These are phyloP conservation scores for Acorus calamus DNA, from an alignment of 106 monocot species.

Conservation along the genomic window DNA sequence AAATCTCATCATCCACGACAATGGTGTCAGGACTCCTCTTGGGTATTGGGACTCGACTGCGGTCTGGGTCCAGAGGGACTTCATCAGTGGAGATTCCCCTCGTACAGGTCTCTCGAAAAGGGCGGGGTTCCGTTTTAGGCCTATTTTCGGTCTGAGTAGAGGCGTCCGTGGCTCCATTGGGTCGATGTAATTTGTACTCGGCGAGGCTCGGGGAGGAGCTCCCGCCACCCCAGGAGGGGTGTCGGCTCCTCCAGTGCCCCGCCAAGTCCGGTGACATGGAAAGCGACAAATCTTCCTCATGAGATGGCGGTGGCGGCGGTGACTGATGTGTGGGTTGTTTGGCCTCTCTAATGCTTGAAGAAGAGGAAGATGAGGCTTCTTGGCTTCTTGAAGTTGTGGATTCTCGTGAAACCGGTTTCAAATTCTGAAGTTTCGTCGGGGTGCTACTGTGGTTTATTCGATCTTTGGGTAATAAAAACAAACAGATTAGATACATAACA, in stretches of 20 bases:
- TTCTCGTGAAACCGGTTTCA: constrained; percentile 6
- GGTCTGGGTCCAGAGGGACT: not conserved
- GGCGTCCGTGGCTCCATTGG: constrained; percentile 15
- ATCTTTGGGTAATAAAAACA: too few species aligned
- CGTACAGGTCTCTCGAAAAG: not conserved
- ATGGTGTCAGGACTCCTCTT: constrained; percentile 5
- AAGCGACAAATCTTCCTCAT: constrained; percentile 14
- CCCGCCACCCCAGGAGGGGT: constrained; percentile 7
- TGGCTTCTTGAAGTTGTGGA: constrained; percentile 2
- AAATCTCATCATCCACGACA: constrained; percentile 11
- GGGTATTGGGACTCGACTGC: not conserved
- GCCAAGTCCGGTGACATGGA: constrained; percentile 4
- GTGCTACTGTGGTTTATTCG: too few species aligned
- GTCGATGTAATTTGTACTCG: constrained; percentile 12
- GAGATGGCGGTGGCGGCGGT: constrained; percentile 3
- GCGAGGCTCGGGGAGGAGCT: not conserved
- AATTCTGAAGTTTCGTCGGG: not conserved
- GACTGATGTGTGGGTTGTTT: not conserved
- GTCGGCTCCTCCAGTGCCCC: constrained; percentile 10
- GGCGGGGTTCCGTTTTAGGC: not conserved
- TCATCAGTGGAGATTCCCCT: constrained; percentile 13
- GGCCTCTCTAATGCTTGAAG: constrained; percentile 7
- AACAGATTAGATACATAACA: too few species aligned
- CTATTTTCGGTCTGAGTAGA: constrained; percentile 32
- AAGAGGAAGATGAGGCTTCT: constrained; percentile 15